These are phyloP conservation scores for Fagopyrum tataricum DNA, from an alignment of 148 eudicot species.

Conservation along the genomic window DNA sequence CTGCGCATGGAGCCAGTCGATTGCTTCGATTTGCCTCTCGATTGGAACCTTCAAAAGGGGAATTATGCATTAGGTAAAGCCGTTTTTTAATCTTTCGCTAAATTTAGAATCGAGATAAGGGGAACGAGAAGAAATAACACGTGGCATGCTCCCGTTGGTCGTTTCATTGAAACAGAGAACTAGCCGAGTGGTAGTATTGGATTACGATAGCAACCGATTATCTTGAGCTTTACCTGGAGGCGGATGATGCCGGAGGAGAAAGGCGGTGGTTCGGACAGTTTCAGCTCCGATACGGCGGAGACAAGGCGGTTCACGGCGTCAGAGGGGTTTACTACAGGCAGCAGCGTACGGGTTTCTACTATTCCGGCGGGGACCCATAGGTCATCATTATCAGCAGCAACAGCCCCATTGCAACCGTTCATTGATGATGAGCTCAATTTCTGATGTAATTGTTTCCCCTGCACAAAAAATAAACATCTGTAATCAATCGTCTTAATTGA, in stretches of 20 bases:
- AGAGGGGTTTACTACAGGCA: conserved; percentile 32
- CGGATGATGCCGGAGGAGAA: conserved; percentile 72
- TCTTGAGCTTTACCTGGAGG: conserved; percentile 47
- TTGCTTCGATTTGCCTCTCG: conserved; percentile 52
- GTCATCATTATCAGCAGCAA: background rate
- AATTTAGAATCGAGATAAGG: background rate
- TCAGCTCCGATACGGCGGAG: conserved; percentile 40
- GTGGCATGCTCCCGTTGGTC: conserved; percentile 17
- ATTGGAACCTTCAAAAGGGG: conserved; percentile 56
- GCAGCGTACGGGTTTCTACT: conserved; percentile 54
- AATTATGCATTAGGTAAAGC: background rate
- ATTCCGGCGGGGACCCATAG: conserved; percentile 35
- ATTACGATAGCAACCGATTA: background rate
- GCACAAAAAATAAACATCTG: background rate
- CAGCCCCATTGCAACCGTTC: conserved; percentile 75
- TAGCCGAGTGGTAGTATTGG: background rate
- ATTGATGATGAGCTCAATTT: conserved; percentile 25
- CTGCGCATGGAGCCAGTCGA: conserved; percentile 76
- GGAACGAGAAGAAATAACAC: conserved; percentile 22
- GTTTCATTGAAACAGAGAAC: background rate
- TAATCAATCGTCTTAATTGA: background rate
- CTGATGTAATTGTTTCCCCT: background rate
- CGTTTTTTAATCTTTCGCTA: too few species aligned
- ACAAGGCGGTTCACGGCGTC: conserved; percentile 51
- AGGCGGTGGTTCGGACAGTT: conserved; percentile 30